These are phyloP conservation scores for Diaporthe citriasiana DNA, from an alignment of 2,329 filamentous ascomycete genomes.

Conservation along the genomic window DNA sequence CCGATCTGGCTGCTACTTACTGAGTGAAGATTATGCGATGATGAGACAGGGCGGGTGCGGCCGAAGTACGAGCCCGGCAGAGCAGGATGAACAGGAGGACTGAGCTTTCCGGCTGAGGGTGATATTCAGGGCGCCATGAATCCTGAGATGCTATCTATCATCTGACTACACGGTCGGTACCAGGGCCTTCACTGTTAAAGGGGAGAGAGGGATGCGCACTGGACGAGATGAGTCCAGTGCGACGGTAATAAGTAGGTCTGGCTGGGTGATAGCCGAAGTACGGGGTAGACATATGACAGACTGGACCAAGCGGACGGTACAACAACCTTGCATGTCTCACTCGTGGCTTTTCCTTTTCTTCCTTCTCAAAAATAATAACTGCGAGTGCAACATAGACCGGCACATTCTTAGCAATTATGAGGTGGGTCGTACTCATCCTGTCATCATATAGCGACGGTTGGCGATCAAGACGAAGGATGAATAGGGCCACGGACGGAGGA, in stretches of 20 bases:
- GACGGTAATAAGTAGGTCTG: background rate
- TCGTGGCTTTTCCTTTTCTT: background rate
- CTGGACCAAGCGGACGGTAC: background rate
- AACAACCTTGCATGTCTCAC: background rate
- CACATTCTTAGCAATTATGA: conserved; percentile 8
- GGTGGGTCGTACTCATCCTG: conserved; percentile 26
- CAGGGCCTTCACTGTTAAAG: background rate
- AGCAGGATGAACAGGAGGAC: conserved; percentile 1
- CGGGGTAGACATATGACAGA: background rate
- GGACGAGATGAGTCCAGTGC: conserved; percentile 8
- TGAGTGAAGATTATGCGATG: background rate
- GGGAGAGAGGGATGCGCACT: background rate
- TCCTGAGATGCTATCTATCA: background rate
- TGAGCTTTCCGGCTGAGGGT: conserved; percentile 2
- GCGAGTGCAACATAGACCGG: background rate
- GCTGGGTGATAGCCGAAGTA: background rate
- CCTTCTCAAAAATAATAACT: background rate
- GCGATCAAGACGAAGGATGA: conserved; percentile 29
- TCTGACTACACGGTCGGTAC: conserved; percentile 2
- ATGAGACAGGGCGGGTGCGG: background rate
- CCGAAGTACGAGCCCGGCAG: background rate
- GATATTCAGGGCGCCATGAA: background rate
- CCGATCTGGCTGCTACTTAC: background rate
- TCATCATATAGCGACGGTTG: conserved; percentile 11
- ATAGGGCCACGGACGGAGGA: conserved; percentile 31